Evolutionary conservation across 2,329 filamentous ascomycete species (phyloP), one percentile per base, ranked within the genome.

Genomic region (Niveomyces coronatus): DNA sequence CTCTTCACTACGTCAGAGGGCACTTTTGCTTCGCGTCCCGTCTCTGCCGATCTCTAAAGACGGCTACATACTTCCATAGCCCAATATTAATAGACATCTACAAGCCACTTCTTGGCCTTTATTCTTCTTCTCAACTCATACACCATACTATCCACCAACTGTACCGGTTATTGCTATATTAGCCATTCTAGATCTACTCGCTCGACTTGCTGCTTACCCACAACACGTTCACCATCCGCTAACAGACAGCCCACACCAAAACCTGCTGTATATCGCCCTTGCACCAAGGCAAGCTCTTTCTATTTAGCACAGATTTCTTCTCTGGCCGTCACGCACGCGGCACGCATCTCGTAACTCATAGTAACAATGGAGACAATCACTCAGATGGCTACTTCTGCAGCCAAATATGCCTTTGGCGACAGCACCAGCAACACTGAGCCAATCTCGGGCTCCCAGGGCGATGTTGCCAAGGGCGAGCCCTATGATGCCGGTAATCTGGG

Each of bases 401-500:
- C 55, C 36, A 64, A 58, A 40, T 61, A 55, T 22, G 61, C 68
- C 40, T 68, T 61, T 61, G 63, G 64, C 45, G 61, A 58, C 62
- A 48, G 58, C 19, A 40, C 54, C 17, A 10, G 16, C 31, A 51
- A 55, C 31, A 54, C 61, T 32, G 85, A 93, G 61, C 85, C 85
- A 14, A 57, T 87, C 31, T 82, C 82, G 15, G 85, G 85, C 16
- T 64, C 75, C 36, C 64, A 70, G 41, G 85, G 85, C 27, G 64
- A 80, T 53, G 81, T 82, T 4, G 69, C 70, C 17, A 68, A 67
- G 30, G 75, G 73, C 10, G 79, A 89, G 55, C 85, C 85, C 0
- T 93, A 79, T 50, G 85, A 91, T 53, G 76, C 76, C 41, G 85
- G 85, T 34, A 91, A 91, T 56, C 61, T 74, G n/a, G 69, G 75